Conservation (phyloP, 495 filamentous ascomycete genomes). For the Lineolata rhizophorae region DNA sequence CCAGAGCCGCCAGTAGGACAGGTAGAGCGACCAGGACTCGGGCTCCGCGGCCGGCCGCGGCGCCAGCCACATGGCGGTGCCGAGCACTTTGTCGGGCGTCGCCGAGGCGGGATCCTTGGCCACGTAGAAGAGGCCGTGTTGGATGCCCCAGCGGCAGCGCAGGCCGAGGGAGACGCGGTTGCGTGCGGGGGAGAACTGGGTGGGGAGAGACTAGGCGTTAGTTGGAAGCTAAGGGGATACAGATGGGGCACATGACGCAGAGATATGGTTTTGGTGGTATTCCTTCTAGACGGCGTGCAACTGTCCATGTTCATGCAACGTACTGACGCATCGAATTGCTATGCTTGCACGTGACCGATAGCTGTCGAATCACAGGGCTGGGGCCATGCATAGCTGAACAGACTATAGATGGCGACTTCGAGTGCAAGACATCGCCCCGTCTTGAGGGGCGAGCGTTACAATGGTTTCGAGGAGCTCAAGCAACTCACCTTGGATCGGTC, state of each 20-base stretch:
- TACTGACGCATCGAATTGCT: too few species aligned
- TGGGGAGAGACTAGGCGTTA: slow-evolving; percentile 9
- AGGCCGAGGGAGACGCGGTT: slow-evolving; percentile 40
- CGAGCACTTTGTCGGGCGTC: slow-evolving; percentile 27
- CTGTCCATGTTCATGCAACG: too few species aligned
- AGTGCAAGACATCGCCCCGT: too few species aligned
- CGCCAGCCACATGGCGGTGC: slow-evolving; percentile 41
- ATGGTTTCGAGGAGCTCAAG: background rate
- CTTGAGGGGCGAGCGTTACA: slow-evolving; percentile 4
- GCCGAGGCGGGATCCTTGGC: slow-evolving; percentile 29
- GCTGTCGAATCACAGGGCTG: too few species aligned
- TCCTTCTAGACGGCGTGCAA: too few species aligned
- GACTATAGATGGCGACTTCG: background rate
- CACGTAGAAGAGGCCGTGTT: slow-evolving; percentile 38
- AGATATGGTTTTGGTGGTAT: background rate
- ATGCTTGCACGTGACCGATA: too few species aligned
- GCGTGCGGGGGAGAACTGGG: slow-evolving; percentile 29
- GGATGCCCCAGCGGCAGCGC: slow-evolving; percentile 40
- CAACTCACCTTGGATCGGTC: slow-evolving; percentile 27
- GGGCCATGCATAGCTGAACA: too few species aligned
- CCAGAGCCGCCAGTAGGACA: slow-evolving; percentile 35
- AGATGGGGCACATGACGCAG: slow-evolving; percentile 3
- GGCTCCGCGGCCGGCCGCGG: slow-evolving; percentile 23
- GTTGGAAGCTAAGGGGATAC: slow-evolving; percentile 7
- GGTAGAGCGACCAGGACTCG: slow-evolving; percentile 30